These are phyloP conservation scores for Carnegiea gigantea DNA, from an alignment of 179 eudicot genomes.

Conservation along the genomic window DNA sequence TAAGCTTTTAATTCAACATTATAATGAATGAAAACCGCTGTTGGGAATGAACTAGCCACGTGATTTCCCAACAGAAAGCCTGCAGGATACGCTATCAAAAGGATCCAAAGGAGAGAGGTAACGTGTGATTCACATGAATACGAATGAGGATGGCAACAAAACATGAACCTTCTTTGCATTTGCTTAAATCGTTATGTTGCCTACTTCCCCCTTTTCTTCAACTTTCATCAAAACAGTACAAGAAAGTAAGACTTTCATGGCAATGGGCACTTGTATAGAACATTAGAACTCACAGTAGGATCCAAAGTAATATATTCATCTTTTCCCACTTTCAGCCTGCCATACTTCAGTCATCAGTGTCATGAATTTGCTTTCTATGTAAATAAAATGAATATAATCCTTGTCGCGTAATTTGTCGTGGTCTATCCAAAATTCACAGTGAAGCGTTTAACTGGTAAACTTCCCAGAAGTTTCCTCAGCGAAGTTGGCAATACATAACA, in stretches of 20 bases:
- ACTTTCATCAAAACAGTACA: background rate
- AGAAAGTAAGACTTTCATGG: background rate
- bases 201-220: background rate
- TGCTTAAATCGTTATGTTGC: background rate
- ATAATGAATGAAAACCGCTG: background rate
- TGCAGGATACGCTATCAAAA: background rate
- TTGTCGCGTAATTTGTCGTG: background rate
- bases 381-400: background rate
- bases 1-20: too few species aligned
- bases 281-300: background rate
- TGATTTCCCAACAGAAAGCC: background rate
- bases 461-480: conserved; percentile 24
- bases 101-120: background rate
- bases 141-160: background rate
- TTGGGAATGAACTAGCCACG: background rate
- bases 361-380: background rate
- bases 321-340: background rate
- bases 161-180: conserved; percentile 13
- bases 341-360: background rate
- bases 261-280: background rate
- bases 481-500: background rate
- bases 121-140: background rate
- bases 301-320: background rate
- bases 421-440: background rate
- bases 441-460: background rate